These are phyloP conservation scores for Talaromyces proteolyticus DNA, from an alignment of 495 filamentous ascomycete species.

Conservation along the genomic window DNA sequence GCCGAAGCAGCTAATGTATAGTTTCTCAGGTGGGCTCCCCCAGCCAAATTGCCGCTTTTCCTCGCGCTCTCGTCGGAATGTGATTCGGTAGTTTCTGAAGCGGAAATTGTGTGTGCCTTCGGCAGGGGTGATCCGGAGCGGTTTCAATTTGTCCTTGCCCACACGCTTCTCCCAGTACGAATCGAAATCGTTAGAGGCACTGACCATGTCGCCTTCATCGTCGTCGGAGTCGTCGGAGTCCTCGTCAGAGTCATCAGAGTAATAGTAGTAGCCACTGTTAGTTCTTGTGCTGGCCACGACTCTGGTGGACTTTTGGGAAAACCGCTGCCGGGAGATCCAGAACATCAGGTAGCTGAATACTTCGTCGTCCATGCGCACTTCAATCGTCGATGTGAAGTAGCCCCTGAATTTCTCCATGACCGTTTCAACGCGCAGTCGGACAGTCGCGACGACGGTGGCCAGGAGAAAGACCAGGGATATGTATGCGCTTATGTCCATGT, in stretches of 20 bases:
- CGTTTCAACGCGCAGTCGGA: neutral
- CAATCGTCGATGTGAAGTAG: conserved; percentile 36
- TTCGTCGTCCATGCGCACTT: conserved; percentile 62
- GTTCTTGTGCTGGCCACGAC: conserved; percentile 46
- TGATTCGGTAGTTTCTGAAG: conserved; percentile 49
- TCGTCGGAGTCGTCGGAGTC: conserved; percentile 31
- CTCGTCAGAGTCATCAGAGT: conserved; percentile 36
- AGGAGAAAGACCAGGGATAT: neutral
- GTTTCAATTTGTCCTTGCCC: conserved; percentile 44
- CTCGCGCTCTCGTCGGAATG: conserved; percentile 45
- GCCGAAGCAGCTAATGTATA: conserved; percentile 61
- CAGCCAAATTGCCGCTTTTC: conserved; percentile 15
- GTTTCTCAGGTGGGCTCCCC: conserved; percentile 46
- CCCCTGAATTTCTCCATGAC: conserved; percentile 2
- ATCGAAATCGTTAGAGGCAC: conserved; percentile 13
- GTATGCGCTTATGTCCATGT: conserved; percentile 5
- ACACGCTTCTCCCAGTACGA: conserved; percentile 2
- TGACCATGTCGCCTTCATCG: conserved; percentile 18
- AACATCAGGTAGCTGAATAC: conserved; percentile 65
- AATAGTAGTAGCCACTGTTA: conserved; percentile 39
- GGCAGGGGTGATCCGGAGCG: conserved; percentile 56
- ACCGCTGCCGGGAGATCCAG: conserved; percentile 59
- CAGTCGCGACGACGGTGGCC: conserved; percentile 1
- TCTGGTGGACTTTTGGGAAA: conserved; percentile 48
- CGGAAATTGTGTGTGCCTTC: conserved; percentile 63